phyloP scores from a whole-genome alignment of 768 basidiomycete genomes.

The Trametes cingulata region DNA sequence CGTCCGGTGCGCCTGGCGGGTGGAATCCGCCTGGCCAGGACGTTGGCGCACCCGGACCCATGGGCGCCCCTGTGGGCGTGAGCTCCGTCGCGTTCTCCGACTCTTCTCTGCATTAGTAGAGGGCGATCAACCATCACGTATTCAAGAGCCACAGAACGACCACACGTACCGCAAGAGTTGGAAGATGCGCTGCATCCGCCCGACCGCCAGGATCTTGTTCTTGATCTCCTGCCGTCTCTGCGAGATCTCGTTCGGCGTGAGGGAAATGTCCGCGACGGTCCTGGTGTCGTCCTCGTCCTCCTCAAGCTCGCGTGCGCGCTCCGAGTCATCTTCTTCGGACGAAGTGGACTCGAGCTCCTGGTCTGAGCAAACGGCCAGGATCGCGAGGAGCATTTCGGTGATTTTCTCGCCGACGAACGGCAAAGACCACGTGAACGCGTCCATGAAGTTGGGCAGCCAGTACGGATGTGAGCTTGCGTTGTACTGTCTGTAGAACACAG shows the following conservation, averaged over 20 bases:
- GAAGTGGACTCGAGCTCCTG: conserved; percentile 84
- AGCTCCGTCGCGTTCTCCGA: conserved; percentile 79
- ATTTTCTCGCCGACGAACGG: conserved; percentile 99
- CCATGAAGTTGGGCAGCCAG: conserved; percentile 99
- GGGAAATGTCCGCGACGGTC: conserved; percentile 27
- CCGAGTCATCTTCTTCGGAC: conserved; percentile 31
- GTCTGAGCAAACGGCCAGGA: conserved; percentile 93
- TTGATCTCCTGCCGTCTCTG: conserved; percentile 77
- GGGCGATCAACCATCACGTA: neutral
- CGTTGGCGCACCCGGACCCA: conserved; percentile 29
- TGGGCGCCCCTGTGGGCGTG: conserved; percentile 25
- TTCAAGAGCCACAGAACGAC: neutral
- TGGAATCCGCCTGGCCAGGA: conserved; percentile 32
- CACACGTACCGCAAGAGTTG: conserved; percentile 77
- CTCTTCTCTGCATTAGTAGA: conserved; percentile 59
- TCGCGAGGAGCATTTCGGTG: conserved; percentile 97
- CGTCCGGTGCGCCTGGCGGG: conserved; percentile 40
- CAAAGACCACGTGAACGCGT: conserved; percentile 98
- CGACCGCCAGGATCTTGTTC: conserved; percentile 92
- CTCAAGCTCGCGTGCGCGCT: conserved; percentile 24
- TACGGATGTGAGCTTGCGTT: conserved; percentile 66
- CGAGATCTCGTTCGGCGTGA: conserved; percentile 44
- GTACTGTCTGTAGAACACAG: conserved; percentile 28
- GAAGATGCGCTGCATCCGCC: conserved; percentile 88
- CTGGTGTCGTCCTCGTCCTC: conserved; percentile 26